These are phyloP conservation scores for Favolaschia claudopus DNA, from an alignment of 768 basidiomycete genomes.

Conservation along the genomic window DNA sequence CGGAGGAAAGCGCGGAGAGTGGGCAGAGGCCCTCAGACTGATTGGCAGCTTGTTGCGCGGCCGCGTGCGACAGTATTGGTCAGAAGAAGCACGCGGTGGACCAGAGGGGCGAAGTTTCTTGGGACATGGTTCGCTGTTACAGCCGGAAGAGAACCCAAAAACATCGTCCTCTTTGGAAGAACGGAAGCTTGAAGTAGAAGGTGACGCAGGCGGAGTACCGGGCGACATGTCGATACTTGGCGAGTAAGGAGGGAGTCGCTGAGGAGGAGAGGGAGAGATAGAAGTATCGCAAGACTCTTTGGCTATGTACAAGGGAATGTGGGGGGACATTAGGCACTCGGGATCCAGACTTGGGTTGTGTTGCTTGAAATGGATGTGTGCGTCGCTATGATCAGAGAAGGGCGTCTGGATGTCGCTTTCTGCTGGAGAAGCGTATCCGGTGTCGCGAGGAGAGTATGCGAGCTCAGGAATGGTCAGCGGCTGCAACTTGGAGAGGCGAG, in stretches of 20 bases:
- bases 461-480: slow-evolving; percentile 35
- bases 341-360: slow-evolving; percentile 9
- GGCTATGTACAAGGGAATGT: slow-evolving; percentile 7
- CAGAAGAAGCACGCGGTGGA: slow-evolving; percentile 15
- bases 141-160: slow-evolving; percentile 17
- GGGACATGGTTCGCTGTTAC: slow-evolving; percentile 20
- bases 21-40: slow-evolving; percentile 34
- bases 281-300: slow-evolving; percentile 17
- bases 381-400: slow-evolving; percentile 39
- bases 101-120: neutral
- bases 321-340: slow-evolving; percentile 20
- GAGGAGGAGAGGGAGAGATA: slow-evolving; percentile 16
- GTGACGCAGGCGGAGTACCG: slow-evolving; percentile 20
- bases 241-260: slow-evolving; percentile 7
- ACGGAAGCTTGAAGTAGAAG: slow-evolving; percentile 11
- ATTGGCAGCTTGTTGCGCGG: slow-evolving; percentile 4
- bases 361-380: slow-evolving; percentile 30
- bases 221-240: slow-evolving; percentile 15
- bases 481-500: slow-evolving; percentile 29
- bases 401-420: slow-evolving; percentile 54
- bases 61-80: neutral
- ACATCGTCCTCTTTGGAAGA: slow-evolving; percentile 12
- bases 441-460: slow-evolving; percentile 40
- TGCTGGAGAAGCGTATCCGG: slow-evolving; percentile 43
- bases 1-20: slow-evolving; percentile 63